Evolutionary conservation across 805 yeast species (phyloP).

Genomic region (Metschnikowia lachancei): DNA sequence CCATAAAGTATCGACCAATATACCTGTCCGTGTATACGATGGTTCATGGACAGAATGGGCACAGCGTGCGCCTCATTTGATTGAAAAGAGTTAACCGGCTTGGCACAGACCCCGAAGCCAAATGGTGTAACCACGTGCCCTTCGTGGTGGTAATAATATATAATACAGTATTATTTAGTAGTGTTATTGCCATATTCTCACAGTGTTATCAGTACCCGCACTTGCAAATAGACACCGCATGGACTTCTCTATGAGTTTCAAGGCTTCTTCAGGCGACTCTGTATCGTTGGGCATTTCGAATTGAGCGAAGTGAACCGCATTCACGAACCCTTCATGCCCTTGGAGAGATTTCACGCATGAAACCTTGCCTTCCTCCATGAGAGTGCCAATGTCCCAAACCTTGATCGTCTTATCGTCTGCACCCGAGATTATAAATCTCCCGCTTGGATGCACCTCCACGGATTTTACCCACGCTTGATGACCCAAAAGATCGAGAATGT

Average conservation of each 20-base stretch:
- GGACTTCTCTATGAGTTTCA: constrained; percentile 34
- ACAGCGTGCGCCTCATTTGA: constrained; percentile 61
- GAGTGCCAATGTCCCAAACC: constrained; percentile 65
- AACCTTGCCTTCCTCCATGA: constrained; percentile 43
- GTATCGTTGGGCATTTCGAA: constrained; percentile 24
- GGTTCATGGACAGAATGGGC: constrained; percentile 93
- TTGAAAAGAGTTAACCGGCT: constrained; percentile 36
- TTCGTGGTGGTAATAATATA: not conserved
- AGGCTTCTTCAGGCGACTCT: constrained; percentile 14
- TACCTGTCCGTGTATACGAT: constrained; percentile 51
- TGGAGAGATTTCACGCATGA: constrained; percentile 45
- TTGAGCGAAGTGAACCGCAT: constrained; percentile 54
- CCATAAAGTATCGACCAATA: constrained; percentile 35
- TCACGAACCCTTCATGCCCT: constrained; percentile 77
- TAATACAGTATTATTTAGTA: not conserved
- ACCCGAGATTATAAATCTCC: constrained; percentile 63
- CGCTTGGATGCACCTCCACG: constrained; percentile 70
- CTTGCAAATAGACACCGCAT: constrained; percentile 65
- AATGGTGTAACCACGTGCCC: not conserved
- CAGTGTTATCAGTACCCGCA: constrained; percentile 59
- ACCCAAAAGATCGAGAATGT: constrained; percentile 58
- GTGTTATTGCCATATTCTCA: constrained; percentile 51
- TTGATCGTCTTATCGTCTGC: constrained; percentile 77
- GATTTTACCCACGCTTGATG: constrained; percentile 87
- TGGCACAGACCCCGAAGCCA: not conserved